Evolutionary conservation across 192 early-diverging fungal species (phyloP).

Genomic region (Podila clonocystis): DNA sequence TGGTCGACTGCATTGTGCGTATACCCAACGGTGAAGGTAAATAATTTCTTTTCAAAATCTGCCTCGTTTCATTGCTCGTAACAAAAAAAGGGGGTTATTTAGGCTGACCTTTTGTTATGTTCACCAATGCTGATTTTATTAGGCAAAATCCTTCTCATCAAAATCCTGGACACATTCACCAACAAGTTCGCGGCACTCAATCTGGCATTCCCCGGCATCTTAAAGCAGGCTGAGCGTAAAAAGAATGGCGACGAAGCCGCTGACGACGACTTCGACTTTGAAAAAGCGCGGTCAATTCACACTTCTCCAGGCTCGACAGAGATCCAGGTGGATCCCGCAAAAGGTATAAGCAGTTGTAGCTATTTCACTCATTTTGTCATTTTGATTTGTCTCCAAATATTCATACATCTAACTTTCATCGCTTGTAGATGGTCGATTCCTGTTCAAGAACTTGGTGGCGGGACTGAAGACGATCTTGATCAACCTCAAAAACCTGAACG

Average conservation of each 20-base stretch:
- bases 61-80: neutral
- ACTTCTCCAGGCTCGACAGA: slow-evolving; percentile 55
- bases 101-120: too few species aligned
- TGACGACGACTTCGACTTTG: slow-evolving; percentile 67
- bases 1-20: slow-evolving; percentile 87
- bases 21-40: slow-evolving; percentile 68
- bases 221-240: slow-evolving; percentile 66
- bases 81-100: neutral
- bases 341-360: slow-evolving; percentile 59
- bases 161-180: slow-evolving; percentile 89
- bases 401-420: neutral
- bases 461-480: slow-evolving; percentile 86
- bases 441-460: slow-evolving; percentile 91
- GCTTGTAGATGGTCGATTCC: slow-evolving; percentile 79
- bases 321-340: slow-evolving; percentile 72
- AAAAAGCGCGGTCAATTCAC: slow-evolving; percentile 63
- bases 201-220: slow-evolving; percentile 66
- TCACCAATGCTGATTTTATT: neutral
- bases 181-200: slow-evolving; percentile 79
- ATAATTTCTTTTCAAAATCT: neutral
- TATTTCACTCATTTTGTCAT: neutral
- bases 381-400: neutral
- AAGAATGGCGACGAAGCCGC: slow-evolving; percentile 44
- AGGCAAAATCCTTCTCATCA: slow-evolving; percentile 77
- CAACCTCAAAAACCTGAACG: slow-evolving; percentile 76